These are phyloP conservation scores for Mortierella sp. DNA, from an alignment of 371 early-diverging fungal species.

Conservation along the genomic window DNA sequence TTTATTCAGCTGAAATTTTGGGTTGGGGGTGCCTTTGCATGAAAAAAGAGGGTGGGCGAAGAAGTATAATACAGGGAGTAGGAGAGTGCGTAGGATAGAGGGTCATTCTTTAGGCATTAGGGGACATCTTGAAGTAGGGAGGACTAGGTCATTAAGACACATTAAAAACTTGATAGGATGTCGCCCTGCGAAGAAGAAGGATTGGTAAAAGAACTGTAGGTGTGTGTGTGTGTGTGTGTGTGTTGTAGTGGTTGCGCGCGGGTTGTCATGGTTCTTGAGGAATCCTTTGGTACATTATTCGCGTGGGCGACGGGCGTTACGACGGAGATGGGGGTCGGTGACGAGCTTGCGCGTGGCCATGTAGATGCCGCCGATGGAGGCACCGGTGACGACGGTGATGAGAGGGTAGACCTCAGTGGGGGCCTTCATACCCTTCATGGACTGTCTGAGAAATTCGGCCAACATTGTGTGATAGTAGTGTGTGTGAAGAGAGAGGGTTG, in stretches of 20 bases:
- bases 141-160: not conserved
- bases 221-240: not conserved
- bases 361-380: conserved; percentile 52
- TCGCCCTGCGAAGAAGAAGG: conserved; percentile 11
- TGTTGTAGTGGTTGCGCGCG: not conserved
- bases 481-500: conserved; percentile 1
- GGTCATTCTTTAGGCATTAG: conserved; percentile 12
- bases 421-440: conserved; percentile 51
- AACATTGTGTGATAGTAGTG: conserved; percentile 37
- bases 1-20: conserved; percentile 2
- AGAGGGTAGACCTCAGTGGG: conserved; percentile 56
- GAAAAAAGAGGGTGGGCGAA: not conserved
- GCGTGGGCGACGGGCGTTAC: conserved; percentile 19
- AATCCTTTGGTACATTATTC: conserved; percentile 16
- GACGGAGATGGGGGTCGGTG: conserved; percentile 54
- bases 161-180: not conserved
- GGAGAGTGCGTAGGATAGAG: not conserved
- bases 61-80: not conserved
- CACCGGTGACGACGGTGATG: conserved; percentile 50
- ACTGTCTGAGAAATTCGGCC: conserved; percentile 35
- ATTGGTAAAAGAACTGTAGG: not conserved
- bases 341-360: conserved; percentile 55
- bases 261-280: conserved; percentile 4
- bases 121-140: conserved; percentile 10
- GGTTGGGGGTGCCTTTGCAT: conserved; percentile 6